A percentile compares a stretch with the other conserved stretches of the same genome.
Evolutionary conservation across 345 rosid genomes (phyloP).

Genomic region (Lumnitzera racemosa): DNA sequence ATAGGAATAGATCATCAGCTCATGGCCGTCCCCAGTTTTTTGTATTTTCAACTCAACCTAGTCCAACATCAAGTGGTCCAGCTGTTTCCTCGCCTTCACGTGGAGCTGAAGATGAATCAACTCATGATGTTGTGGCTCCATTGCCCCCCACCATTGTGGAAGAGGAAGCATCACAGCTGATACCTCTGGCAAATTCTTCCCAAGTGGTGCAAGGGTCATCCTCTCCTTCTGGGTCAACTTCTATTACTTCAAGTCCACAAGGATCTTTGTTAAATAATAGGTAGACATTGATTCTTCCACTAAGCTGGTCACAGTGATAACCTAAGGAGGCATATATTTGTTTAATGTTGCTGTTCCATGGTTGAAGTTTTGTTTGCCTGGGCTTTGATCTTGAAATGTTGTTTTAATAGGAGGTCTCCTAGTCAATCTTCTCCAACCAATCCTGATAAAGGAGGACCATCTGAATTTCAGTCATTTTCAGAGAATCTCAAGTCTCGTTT

Average conservation of each 20-base stretch:
- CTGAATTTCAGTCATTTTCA: constrained; percentile 80
- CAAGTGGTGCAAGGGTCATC: constrained; percentile 36
- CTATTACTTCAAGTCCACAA: constrained; percentile 24
- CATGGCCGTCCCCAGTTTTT: constrained; percentile 76
- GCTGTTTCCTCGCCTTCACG: constrained; percentile 52
- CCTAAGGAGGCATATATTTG: not conserved
- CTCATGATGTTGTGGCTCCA: constrained; percentile 32
- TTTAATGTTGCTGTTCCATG: not conserved
- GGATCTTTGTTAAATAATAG: constrained; percentile 28
- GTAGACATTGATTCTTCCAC: constrained; percentile 20
- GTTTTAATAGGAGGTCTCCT: constrained; percentile 33
- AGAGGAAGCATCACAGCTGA: constrained; percentile 38
- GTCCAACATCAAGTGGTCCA: constrained; percentile 34
- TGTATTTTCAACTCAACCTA: constrained; percentile 61
- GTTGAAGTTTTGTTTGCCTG: not conserved
- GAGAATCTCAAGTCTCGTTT: constrained; percentile 73
- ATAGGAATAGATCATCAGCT: constrained; percentile 62
- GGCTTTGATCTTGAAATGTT: constrained; percentile 1
- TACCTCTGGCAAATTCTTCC: constrained; percentile 19
- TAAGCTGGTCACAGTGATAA: too few relatives aligned
- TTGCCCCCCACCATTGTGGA: constrained; percentile 26
- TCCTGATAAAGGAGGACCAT: constrained; percentile 86
- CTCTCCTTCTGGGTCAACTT: constrained; percentile 40
- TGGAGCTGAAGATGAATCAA: constrained; percentile 46
- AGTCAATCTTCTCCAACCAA: constrained; percentile 45